These are phyloP conservation scores for Jaltomata sinuosa DNA, from an alignment of 257 asterid genomes.

Conservation along the genomic window DNA sequence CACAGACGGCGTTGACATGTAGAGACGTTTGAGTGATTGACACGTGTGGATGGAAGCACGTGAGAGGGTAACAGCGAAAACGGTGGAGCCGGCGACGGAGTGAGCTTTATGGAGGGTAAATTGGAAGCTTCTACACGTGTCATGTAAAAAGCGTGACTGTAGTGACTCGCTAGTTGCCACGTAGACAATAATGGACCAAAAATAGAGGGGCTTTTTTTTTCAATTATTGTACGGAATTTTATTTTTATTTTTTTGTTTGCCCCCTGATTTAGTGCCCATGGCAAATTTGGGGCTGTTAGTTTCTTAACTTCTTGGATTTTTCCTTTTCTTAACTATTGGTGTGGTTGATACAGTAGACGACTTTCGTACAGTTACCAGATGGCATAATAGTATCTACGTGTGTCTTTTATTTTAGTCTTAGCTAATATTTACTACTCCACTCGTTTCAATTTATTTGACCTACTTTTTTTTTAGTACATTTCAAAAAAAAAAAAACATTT, in stretches of 20 bases:
- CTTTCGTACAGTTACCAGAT: background rate
- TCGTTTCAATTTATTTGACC: no score
- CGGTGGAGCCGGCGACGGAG: slow-evolving; percentile 18
- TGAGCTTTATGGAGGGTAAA: background rate
- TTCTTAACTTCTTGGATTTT: background rate
- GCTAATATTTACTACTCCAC: no score
- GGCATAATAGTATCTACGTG: no score
- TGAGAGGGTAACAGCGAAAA: slow-evolving; percentile 15
- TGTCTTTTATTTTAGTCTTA: no score
- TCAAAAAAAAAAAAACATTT: no score
- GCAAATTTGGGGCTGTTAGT: background rate
- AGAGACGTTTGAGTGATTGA: background rate
- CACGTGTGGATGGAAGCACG: slow-evolving; percentile 38
- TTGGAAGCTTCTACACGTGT: slow-evolving; percentile 15
- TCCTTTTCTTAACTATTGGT: background rate
- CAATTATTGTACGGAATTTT: background rate
- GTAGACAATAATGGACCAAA: background rate
- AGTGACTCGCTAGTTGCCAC: background rate
- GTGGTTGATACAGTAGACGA: background rate
- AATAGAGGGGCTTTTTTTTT: background rate
- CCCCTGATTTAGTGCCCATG: slow-evolving; percentile 1
- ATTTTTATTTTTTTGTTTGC: background rate
- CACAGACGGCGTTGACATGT: slow-evolving; percentile 11
- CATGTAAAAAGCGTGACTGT: slow-evolving; percentile 16
- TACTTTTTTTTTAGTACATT: no score